Percentiles rank a stretch among this genome's conserved stretches.
These are phyloP conservation scores for Cyclocybe aegerita DNA, from an alignment of 768 basidiomycete genomes.

Conservation along the genomic window DNA sequence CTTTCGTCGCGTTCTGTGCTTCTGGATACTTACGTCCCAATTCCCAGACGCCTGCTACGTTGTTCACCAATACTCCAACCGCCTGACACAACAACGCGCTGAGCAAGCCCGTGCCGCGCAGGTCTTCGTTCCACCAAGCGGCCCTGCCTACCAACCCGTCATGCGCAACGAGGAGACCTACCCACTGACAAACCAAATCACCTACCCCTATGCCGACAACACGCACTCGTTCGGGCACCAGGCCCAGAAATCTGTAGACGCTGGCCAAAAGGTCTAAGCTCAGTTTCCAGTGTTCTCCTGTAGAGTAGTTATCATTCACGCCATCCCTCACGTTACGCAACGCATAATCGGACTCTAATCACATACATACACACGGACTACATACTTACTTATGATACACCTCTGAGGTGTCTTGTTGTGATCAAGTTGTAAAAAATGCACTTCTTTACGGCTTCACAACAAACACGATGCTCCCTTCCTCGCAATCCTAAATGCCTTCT, in stretches of 20 bases:
- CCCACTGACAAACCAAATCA: constrained; percentile 24
- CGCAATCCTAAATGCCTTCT: constrained; percentile 8
- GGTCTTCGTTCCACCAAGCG: constrained; percentile 12
- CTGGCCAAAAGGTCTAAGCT: constrained; percentile 8
- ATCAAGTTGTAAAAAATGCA: background rate
- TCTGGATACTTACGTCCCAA: constrained; percentile 4
- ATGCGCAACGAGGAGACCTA: constrained; percentile 25
- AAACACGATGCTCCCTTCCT: background rate
- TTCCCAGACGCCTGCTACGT: constrained; percentile 38
- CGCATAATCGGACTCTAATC: background rate
- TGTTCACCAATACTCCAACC: constrained; percentile 32
- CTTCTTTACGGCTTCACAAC: background rate
- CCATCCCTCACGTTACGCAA: no score
- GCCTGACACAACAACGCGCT: constrained; percentile 27
- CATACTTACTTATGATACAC: background rate
- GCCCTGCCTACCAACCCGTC: constrained; percentile 25
- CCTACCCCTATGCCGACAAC: constrained; percentile 32
- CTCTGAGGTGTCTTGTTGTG: background rate
- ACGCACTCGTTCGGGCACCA: constrained; percentile 26
- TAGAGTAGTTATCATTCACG: no score
- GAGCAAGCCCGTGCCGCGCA: constrained; percentile 21
- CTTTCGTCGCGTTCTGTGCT: background rate
- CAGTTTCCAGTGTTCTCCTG: background rate
- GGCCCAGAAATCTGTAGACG: constrained; percentile 7
- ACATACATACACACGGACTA: background rate